Evolutionary conservation across 352 stramenopile species (phyloP).

Genomic region (Pythium aristosporum): DNA sequence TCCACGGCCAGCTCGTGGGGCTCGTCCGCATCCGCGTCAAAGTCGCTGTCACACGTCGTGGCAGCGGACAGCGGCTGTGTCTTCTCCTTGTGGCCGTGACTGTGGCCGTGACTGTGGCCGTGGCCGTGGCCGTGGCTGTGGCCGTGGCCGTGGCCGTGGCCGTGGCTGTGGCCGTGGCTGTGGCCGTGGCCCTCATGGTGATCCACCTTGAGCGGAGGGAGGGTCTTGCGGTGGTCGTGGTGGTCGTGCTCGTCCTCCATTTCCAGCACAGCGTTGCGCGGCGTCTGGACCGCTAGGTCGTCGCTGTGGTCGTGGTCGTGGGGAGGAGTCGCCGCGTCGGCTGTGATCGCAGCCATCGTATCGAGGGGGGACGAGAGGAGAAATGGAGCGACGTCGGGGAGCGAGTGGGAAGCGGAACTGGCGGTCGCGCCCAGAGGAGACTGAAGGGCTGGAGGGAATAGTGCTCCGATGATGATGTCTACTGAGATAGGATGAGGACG

Average conservation of each 20-base stretch:
- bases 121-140: slow-evolving; percentile 36
- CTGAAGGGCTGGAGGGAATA: too few relatives aligned
- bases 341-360: slow-evolving; percentile 15
- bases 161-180: slow-evolving; percentile 23
- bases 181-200: slow-evolving; percentile 13
- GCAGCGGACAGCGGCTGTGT: slow-evolving; percentile 6
- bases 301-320: slow-evolving; percentile 16
- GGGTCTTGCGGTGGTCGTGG: slow-evolving; percentile 4
- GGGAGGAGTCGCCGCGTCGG: slow-evolving; percentile 5
- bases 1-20: slow-evolving; percentile 30
- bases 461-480: slow-evolving; percentile 1
- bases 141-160: slow-evolving; percentile 34
- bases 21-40: slow-evolving; percentile 15
- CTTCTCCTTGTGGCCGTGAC: slow-evolving; percentile 24
- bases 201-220: slow-evolving; percentile 26
- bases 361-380: neutral
- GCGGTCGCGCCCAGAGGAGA: neutral
- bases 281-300: slow-evolving; percentile 2
- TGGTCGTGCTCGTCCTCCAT: slow-evolving; percentile 13
- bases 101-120: slow-evolving; percentile 26
- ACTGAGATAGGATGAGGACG: slow-evolving; percentile 11
- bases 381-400: neutral
- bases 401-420: neutral
- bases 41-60: too few relatives aligned
- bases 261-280: slow-evolving; percentile 14